Evolutionary conservation across 352 stramenopile genomes (phyloP).

Genomic region (Globisporangium nunn): DNA sequence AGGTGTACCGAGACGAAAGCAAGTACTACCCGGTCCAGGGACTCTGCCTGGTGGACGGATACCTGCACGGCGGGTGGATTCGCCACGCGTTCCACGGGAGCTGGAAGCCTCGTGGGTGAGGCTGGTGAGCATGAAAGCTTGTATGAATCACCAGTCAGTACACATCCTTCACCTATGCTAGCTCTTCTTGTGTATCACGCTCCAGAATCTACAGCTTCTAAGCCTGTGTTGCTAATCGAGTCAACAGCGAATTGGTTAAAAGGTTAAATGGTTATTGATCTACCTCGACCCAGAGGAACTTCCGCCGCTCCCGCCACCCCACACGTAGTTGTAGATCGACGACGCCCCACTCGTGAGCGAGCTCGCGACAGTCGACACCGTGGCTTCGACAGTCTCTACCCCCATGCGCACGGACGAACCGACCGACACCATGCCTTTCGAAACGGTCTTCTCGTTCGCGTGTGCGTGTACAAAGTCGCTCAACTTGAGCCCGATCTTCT

Average conservation of each 20-base stretch:
- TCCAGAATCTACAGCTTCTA: no score
- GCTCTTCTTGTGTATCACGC: no score
- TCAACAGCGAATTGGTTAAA: no score
- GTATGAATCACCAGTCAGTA: no score
- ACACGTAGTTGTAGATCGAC: slow-evolving; percentile 86
- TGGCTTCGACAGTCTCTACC: slow-evolving; percentile 61
- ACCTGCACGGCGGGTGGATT: slow-evolving; percentile 1
- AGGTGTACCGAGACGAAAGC: neutral
- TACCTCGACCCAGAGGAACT: neutral
- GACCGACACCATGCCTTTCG: slow-evolving; percentile 72
- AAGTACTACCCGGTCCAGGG: neutral
- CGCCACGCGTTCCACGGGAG: neutral
- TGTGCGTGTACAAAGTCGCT: slow-evolving; percentile 85
- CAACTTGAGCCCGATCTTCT: slow-evolving; percentile 80
- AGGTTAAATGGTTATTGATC: neutral
- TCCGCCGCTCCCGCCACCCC: slow-evolving; percentile 20
- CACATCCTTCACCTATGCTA: no score
- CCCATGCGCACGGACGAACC: slow-evolving; percentile 78
- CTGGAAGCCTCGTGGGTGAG: neutral
- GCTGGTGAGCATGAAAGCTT: no score
- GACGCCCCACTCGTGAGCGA: slow-evolving; percentile 66
- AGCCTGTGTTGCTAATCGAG: no score
- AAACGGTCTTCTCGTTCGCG: slow-evolving; percentile 80
- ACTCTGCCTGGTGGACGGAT: neutral
- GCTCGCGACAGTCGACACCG: slow-evolving; percentile 71